Evolutionary conservation across 2,329 filamentous ascomycete species (phyloP), one percentile per base, ranked within the genome.

Genomic region (Stagonosporopsis vannaccii): DNA sequence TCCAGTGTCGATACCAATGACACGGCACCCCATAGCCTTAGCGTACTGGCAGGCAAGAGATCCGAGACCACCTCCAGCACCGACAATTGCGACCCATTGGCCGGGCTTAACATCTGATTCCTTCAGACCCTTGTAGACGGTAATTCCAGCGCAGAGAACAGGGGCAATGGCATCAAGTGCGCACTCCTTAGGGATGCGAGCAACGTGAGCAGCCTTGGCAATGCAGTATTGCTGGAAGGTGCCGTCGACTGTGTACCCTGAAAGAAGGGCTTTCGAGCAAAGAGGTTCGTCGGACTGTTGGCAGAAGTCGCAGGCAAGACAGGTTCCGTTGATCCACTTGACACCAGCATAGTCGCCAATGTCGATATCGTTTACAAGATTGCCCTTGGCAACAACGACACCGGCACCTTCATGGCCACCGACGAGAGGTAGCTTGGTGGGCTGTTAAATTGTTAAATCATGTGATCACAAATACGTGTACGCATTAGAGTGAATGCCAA

Each of bases 141-240:
- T 95, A 77, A 95, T 87, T 73, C 91, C 91, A 40, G 90, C 91
- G 77, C 91, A 96, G 30, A 96, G 85, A 52, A 96, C 84, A 13
- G 92, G 92, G 1, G 91, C 85, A 55, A 96, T 83, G 47, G 86
- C 87, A 71, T 93, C 92, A 40, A 97, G 87, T 56, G 86, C 81
- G 60, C 89, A 85, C 15, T 89, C 86, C 77, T 93, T 89, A 63
- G 90, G 90, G 62, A 97, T 89, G 65, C 89, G 87, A 25, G 92
- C 91, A 15, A 95, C 87, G 77, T 96, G 91, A 17, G 89, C 86
- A 15, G 92, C 92, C 78, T 96, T 96, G 66, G 88, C 92, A 65
- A 97, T 86, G 75, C 85, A 87, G 81, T 96, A 97, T 81, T 97
- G 88, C 82, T 97, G 93, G 85, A 97, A 97, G 37, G 88, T 88